Conservation (phyloP, 108 stramenopile genomes). For the Nitzschia palea region DNA sequence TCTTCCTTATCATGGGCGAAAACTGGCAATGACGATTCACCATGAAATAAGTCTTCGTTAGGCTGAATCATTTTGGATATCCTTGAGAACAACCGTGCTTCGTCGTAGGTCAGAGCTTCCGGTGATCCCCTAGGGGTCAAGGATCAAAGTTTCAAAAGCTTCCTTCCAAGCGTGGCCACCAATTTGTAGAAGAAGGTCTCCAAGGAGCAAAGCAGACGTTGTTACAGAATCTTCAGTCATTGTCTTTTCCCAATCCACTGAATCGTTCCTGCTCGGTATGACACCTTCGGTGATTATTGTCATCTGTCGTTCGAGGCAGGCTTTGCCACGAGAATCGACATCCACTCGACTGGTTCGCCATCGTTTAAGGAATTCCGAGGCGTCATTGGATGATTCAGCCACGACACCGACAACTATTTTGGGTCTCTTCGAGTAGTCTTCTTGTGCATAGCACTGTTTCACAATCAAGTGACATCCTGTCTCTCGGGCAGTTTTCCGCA, state of each 20-base stretch:
- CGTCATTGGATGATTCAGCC: slow-evolving; percentile 24
- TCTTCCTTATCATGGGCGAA: no score
- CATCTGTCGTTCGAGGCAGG: slow-evolving; percentile 78
- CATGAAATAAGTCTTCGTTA: no score
- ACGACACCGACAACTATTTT: slow-evolving; percentile 56
- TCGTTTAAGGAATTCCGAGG: slow-evolving; percentile 57
- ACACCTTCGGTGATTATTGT: slow-evolving; percentile 54
- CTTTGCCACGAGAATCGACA: slow-evolving; percentile 63
- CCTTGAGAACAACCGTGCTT: no score
- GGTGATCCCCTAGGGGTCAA: no score
- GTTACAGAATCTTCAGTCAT: not conserved
- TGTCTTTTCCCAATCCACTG: not conserved
- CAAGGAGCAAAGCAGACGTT: not conserved
- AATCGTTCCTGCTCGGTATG: not conserved
- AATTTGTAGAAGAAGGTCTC: not conserved
- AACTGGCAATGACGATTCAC: no score
- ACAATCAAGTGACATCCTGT: slow-evolving; percentile 33
- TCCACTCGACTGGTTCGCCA: slow-evolving; percentile 80
- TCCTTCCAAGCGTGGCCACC: slow-evolving; percentile 10
- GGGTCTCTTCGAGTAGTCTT: slow-evolving; percentile 32
- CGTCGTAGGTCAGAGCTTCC: no score
- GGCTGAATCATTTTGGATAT: no score
- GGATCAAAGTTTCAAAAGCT: not conserved
- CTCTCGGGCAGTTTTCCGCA: slow-evolving; percentile 46
- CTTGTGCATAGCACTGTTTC: slow-evolving; percentile 22